phyloP scores from a whole-genome alignment of 2,329 filamentous ascomycete species.

The Graphilbum fragrans region DNA sequence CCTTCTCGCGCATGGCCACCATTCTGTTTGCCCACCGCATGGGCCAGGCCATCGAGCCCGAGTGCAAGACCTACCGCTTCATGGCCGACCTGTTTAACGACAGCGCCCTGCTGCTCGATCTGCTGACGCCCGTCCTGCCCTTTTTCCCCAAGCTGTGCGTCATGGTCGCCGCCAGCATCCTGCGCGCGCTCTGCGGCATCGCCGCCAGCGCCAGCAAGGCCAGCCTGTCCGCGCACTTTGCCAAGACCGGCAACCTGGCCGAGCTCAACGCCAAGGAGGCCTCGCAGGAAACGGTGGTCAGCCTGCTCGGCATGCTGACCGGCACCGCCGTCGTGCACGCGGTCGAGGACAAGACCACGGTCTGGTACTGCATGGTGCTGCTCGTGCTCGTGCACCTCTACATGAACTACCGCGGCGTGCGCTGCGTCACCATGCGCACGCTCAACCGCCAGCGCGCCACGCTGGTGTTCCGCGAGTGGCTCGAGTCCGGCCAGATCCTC shows the following conservation, averaged over 20 bases:
- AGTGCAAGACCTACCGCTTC: conserved; percentile 83
- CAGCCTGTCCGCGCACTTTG: conserved; percentile 84
- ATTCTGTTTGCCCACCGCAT: conserved; percentile 77
- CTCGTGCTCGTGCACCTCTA: conserved; percentile 67
- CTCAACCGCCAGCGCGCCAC: conserved; percentile 81
- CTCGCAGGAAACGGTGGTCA: conserved; percentile 89
- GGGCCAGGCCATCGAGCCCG: conserved; percentile 72
- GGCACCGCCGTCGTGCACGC: conserved; percentile 72
- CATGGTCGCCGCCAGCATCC: conserved; percentile 36
- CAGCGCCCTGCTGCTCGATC: conserved; percentile 72
- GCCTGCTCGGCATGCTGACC: conserved; percentile 72
- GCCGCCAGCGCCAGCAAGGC: conserved; percentile 85
- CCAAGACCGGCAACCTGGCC: conserved; percentile 71
- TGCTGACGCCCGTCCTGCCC: conserved; percentile 63
- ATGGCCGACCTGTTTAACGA: conserved; percentile 86
- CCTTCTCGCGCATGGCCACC: conserved; percentile 68
- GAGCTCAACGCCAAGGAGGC: conserved; percentile 94
- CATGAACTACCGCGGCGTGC: conserved; percentile 79
- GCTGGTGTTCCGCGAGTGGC: conserved; percentile 54
- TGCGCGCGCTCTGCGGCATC: conserved; percentile 67
- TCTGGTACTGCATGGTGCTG: conserved; percentile 59
- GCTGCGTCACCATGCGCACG: conserved; percentile 68
- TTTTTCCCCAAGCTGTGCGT: conserved; percentile 34
- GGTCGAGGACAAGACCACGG: conserved; percentile 57
- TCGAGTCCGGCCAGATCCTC: conserved; percentile 39